These are phyloP conservation scores for Diaporthe caulivora DNA, from an alignment of 2,329 filamentous ascomycete species.

Conservation along the genomic window DNA sequence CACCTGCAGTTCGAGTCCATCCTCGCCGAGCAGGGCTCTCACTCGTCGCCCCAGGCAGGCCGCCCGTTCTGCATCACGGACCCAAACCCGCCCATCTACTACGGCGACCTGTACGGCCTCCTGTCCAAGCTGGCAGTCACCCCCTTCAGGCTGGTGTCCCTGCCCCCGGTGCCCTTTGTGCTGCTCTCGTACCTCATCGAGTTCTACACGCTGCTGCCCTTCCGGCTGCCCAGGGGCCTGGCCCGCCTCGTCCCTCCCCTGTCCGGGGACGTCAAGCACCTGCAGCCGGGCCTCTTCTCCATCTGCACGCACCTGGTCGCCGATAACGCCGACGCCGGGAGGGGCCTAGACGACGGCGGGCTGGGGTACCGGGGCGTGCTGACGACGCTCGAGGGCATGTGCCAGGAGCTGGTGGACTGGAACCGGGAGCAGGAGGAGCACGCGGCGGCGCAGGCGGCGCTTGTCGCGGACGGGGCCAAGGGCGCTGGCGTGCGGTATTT, in stretches of 20 bases:
- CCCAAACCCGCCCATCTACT: conserved; percentile 56
- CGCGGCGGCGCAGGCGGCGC: conserved; percentile 30
- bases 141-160: conserved; percentile 48
- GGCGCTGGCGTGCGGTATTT: conserved; percentile 48
- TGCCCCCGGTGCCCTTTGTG: conserved; percentile 52
- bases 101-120: conserved; percentile 52
- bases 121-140: conserved; percentile 51
- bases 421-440: conserved; percentile 51
- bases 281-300: conserved; percentile 56
- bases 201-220: conserved; percentile 50
- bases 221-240: conserved; percentile 44
- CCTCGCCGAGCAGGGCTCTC: conserved; percentile 46
- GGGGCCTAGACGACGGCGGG: conserved; percentile 51
- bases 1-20: conserved; percentile 57
- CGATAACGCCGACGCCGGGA: conserved; percentile 48
- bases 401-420: conserved; percentile 56
- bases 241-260: conserved; percentile 48
- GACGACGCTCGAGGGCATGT: conserved; percentile 56
- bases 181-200: conserved; percentile 53
- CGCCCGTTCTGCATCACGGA: conserved; percentile 57
- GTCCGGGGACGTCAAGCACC: conserved; percentile 49
- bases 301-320: conserved; percentile 56
- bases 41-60: conserved; percentile 49
- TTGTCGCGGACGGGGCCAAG: not conserved
- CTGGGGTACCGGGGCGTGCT: conserved; percentile 54